These are phyloP conservation scores for Yarrowia osloensis DNA, from an alignment of 805 yeast species.

Conservation along the genomic window DNA sequence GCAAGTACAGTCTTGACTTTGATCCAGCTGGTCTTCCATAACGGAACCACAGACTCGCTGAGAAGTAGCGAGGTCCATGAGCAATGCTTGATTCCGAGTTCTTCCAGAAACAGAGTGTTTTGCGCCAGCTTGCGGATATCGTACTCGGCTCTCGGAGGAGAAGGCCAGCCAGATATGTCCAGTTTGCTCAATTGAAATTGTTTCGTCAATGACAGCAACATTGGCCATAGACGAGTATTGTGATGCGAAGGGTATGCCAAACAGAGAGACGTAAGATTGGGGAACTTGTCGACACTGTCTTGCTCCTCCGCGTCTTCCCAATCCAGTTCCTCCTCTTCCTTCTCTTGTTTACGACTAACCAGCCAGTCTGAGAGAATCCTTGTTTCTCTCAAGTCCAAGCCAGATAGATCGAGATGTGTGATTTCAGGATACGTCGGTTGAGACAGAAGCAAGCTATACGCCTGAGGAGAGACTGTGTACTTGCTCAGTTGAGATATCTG, in stretches of 20 bases:
- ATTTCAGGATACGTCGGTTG: not conserved
- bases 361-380: not conserved
- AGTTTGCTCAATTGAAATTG: not conserved
- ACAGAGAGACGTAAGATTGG: not conserved
- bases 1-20: not conserved
- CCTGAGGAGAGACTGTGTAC: not conserved
- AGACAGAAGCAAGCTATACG: not conserved
- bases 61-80: not conserved
- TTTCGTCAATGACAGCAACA: not conserved
- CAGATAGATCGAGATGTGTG: not conserved
- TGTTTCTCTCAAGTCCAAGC: not conserved
- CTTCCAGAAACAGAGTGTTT: not conserved
- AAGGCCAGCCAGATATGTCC: not conserved
- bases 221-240: constrained; percentile 3
- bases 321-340: not conserved
- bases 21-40: constrained; percentile 4
- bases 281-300: not conserved
- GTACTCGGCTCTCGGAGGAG: constrained; percentile 4
- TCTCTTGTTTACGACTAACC: not conserved
- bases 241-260: not conserved
- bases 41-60: not conserved
- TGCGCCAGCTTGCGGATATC: not conserved
- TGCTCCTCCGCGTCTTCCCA: not conserved
- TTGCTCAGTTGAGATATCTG: not conserved
- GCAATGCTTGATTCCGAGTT: not conserved